phyloP scores from a whole-genome alignment of 176 grass and related monocot genomes.

The Aegilops speltoides region DNA sequence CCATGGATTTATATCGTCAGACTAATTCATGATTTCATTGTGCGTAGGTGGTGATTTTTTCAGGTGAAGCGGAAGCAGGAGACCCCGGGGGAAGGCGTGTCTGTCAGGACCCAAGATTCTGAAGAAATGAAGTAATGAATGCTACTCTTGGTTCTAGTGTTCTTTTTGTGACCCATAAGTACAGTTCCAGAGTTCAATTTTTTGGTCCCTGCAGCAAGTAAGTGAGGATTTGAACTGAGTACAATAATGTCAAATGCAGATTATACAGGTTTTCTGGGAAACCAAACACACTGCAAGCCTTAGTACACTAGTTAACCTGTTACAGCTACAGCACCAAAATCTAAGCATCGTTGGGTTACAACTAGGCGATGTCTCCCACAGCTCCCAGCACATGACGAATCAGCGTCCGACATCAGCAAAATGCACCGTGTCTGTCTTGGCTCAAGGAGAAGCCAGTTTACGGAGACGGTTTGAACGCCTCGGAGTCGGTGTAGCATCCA shows the following conservation, averaged over 20 bases:
- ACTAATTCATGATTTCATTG: no score
- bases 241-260: slow-evolving; percentile 11
- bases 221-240: no score
- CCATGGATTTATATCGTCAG: no score
- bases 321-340: neutral
- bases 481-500: slow-evolving; percentile 14
- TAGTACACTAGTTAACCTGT: neutral
- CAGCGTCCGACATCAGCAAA: neutral
- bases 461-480: slow-evolving; percentile 57
- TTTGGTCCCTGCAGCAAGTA: no score
- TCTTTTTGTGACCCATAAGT: no score
- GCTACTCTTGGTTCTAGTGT: no score
- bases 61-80: no score
- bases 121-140: no score
- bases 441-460: slow-evolving; percentile 43
- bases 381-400: neutral
- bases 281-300: neutral
- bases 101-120: no score
- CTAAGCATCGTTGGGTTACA: slow-evolving; percentile 26
- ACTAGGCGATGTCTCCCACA: slow-evolving; percentile 32
- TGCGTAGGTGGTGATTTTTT: no score
- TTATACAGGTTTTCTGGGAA: neutral
- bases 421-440: neutral
- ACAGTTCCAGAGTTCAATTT: no score
- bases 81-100: no score